Conservation (phyloP, 208 protist genomes). For the Tritrichomonas foetus region DNA sequence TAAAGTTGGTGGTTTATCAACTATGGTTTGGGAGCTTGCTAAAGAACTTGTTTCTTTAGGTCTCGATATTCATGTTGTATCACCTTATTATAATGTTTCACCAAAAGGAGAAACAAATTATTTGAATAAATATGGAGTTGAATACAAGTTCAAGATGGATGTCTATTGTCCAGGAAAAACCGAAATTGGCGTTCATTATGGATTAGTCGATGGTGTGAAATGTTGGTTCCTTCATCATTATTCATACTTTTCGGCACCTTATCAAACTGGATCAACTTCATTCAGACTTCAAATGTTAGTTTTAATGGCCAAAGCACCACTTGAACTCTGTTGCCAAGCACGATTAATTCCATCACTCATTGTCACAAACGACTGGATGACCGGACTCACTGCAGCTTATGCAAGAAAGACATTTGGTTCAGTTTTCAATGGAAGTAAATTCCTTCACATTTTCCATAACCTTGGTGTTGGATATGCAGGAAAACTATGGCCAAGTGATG, state of each 20-base stretch:
- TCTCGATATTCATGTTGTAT: not conserved
- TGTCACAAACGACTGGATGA: slow-evolving; percentile 26
- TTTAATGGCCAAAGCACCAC: slow-evolving; percentile 2
- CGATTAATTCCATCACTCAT: not conserved
- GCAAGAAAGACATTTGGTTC: not conserved
- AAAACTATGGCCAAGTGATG: not conserved
- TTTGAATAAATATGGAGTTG: not conserved
- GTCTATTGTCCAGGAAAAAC: slow-evolving; percentile 2
- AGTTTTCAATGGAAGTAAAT: slow-evolving; percentile 3
- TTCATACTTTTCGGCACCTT: slow-evolving; percentile 30
- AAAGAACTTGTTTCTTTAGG: slow-evolving; percentile 5
- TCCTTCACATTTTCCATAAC: slow-evolving; percentile 39
- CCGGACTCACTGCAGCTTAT: not conserved
- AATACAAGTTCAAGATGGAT: not conserved
- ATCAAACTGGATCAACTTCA: not conserved
- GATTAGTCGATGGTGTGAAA: slow-evolving; percentile 15
- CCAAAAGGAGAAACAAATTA: slow-evolving; percentile 35
- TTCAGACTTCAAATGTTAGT: not conserved
- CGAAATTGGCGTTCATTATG: slow-evolving; percentile 21
- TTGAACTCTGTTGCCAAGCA: not conserved
- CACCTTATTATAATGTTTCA: not conserved
- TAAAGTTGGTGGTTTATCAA: slow-evolving; percentile 12
- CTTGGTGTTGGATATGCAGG: slow-evolving; percentile 10
- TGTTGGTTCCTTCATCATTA: slow-evolving; percentile 28
- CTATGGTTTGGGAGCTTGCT: slow-evolving; percentile 38